phyloP scores from a whole-genome alignment of 768 basidiomycete species.

The Tremella yokohamensis region DNA sequence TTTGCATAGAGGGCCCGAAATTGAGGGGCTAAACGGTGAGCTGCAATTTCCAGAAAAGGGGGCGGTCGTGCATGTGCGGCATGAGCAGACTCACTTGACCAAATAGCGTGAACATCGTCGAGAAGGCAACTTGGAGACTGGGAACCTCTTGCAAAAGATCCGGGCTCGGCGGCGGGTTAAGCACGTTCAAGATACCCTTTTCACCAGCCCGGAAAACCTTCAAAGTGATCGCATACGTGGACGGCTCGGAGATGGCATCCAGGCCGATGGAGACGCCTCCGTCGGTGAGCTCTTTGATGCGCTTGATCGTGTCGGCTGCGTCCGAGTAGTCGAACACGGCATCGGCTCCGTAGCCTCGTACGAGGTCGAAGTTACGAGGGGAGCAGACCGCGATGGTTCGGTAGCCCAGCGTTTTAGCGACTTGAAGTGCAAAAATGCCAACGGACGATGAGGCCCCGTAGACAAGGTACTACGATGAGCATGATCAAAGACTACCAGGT shows the following conservation, averaged over 20 bases:
- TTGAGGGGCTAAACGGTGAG: slow-evolving; percentile 29
- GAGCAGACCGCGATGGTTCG: slow-evolving; percentile 52
- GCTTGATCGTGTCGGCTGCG: slow-evolving; percentile 21
- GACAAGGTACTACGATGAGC: slow-evolving; percentile 34
- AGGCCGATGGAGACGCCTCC: slow-evolving; percentile 27
- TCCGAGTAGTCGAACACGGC: slow-evolving; percentile 53
- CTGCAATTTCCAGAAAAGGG: too few species aligned
- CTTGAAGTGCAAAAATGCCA: slow-evolving; percentile 46
- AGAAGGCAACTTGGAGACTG: slow-evolving; percentile 14
- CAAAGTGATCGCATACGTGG: slow-evolving; percentile 26
- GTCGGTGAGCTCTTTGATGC: slow-evolving; percentile 18
- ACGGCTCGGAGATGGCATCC: slow-evolving; percentile 34
- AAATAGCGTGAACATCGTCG: slow-evolving; percentile 22
- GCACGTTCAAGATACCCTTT: slow-evolving; percentile 25
- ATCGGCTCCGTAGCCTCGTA: slow-evolving; percentile 52
- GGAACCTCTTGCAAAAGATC: slow-evolving; percentile 20
- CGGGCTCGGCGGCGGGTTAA: slow-evolving; percentile 18
- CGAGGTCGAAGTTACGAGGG: slow-evolving; percentile 48
- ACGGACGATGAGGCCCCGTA: slow-evolving; percentile 49
- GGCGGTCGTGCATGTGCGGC: too few species aligned
- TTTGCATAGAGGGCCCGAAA: slow-evolving; percentile 12
- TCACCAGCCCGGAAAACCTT: slow-evolving; percentile 21
- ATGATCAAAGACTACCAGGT: too few species aligned
- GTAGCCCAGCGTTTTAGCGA: slow-evolving; percentile 40
- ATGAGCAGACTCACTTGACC: slow-evolving; percentile 24